Evolutionary conservation across 495 filamentous ascomycete genomes (phyloP).

Genomic region (Talaromyces wortmannii): DNA sequence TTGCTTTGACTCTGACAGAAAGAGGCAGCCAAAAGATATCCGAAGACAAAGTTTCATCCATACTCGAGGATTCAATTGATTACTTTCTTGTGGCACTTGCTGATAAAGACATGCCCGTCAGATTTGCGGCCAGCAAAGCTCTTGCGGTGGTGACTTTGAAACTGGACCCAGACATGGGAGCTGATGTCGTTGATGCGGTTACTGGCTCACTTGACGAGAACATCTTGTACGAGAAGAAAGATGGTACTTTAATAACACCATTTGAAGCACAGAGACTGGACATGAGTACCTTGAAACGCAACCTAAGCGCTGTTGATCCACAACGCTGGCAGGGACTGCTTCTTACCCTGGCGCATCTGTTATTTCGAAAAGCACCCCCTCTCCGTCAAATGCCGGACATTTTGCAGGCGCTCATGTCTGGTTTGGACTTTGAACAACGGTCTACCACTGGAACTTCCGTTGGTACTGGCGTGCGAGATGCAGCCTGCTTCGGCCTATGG

Average conservation of each 20-base stretch:
- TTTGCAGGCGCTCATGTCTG: conserved; percentile 61
- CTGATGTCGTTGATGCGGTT: conserved; percentile 80
- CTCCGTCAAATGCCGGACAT: conserved; percentile 59
- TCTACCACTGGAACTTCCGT: conserved; percentile 71
- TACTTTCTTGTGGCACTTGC: conserved; percentile 60
- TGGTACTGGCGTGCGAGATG: conserved; percentile 94
- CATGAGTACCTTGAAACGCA: conserved; percentile 35
- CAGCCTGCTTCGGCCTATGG: conserved; percentile 94
- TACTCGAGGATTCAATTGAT: conserved; percentile 56
- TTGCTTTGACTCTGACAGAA: conserved; percentile 45
- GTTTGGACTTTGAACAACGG: conserved; percentile 79
- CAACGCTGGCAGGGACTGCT: conserved; percentile 88
- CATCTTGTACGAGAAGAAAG: conserved; percentile 54
- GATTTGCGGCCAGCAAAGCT: conserved; percentile 87
- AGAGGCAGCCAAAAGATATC: conserved; percentile 24
- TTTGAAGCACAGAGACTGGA: conserved; percentile 26
- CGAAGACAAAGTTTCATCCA: conserved; percentile 37
- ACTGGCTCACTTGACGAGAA: conserved; percentile 69
- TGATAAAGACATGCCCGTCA: conserved; percentile 83
- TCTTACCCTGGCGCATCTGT: conserved; percentile 75
- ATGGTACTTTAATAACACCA: conserved; percentile 28
- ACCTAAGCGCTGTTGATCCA: conserved; percentile 67
- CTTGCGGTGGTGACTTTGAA: conserved; percentile 78
- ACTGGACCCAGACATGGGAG: conserved; percentile 70
- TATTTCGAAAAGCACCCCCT: conserved; percentile 73